Base-by-base conservation (phyloP, 148 eudicot genomes). In the Cornus controversa region DNA sequence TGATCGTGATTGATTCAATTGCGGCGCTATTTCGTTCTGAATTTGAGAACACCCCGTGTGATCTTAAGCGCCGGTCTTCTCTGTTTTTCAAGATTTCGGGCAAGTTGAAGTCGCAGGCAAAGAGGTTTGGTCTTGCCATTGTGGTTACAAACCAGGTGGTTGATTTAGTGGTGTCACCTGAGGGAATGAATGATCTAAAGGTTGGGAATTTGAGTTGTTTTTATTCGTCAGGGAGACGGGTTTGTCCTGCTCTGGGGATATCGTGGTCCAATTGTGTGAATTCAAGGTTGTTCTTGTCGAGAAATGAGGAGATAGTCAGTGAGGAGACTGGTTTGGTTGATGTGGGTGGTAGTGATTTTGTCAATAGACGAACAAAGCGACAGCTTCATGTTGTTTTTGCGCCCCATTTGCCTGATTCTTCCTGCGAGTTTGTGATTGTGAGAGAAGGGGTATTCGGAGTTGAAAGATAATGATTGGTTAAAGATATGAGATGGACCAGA, bases 261-360 rank as follows among this genome's bases (percentile, higher is more conserved):
- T 89, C 98, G 6, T 94, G 98, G 98, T 90, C 97, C 16, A 92
- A 88, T 86, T 94, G 96, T 76, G 87, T 91, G 20, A 91, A 92
- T 84, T 83, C 90, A 2, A 85, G 98, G 77, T 70, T 94, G 79
- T 92, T 94, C 81, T 79, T 94, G 80, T 94, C 93, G 24, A 89
- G 84, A 69, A 78, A 84, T 22, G 97, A 86, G 74, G 94, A 86
- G 82, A 71, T 74, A 60, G 58, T 77, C n/a, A 82, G 81, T 47
- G 81, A 82, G n/a, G 86, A 76, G 58, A 77, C 75, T 36, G 82
- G 77, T 79, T 83, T 62, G 36, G 83, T 67, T n/a, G 82, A 81
- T 75, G 90, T 63, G 76, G 86, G 71, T 76, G 83, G 79, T 13
- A 76, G 73, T 1, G 75, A 42, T 34, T 78, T 70, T 4, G 81